These are phyloP conservation scores for Skeletonema menzelii DNA, from an alignment of 108 stramenopile species.

Conservation along the genomic window DNA sequence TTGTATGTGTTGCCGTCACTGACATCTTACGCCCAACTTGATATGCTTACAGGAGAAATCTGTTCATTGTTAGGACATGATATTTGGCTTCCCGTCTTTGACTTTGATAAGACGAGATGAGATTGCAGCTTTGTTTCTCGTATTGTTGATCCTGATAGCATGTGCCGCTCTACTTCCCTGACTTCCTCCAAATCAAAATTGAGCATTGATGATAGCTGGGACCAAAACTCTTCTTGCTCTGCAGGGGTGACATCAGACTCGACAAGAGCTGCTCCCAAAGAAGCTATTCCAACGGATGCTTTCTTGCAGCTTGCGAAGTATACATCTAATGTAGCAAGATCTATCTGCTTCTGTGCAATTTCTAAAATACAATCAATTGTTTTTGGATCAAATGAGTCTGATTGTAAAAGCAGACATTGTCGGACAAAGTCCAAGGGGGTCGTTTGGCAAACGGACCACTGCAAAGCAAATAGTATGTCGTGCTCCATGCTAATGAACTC, in stretches of 20 bases:
- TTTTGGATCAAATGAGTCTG: not conserved
- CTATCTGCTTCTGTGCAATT: constrained; percentile 8
- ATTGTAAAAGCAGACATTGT: not conserved
- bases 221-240: constrained; percentile 6
- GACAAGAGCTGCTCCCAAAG: constrained; percentile 13
- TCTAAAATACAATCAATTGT: not conserved
- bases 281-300: constrained; percentile 16
- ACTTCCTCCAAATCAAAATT: constrained; percentile 10
- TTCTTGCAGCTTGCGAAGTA: constrained; percentile 6
- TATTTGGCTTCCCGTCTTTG: not conserved
- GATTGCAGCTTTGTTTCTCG: constrained; percentile 1
- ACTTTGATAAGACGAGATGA: not conserved
- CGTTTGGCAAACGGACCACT: not conserved
- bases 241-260: not conserved
- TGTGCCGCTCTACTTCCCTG: constrained; percentile 10
- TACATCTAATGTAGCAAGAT: constrained; percentile 5
- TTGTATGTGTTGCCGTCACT: too few species aligned
- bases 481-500: constrained; percentile 2
- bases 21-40: not conserved
- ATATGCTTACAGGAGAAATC: not conserved
- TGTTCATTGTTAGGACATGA: not conserved
- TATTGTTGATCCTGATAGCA: constrained; percentile 3
- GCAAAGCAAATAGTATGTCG: not conserved
- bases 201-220: not conserved
- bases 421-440: not conserved